Evolutionary conservation across 805 yeast genomes (phyloP).

Genomic region (Blastobotrys muscicola): DNA sequence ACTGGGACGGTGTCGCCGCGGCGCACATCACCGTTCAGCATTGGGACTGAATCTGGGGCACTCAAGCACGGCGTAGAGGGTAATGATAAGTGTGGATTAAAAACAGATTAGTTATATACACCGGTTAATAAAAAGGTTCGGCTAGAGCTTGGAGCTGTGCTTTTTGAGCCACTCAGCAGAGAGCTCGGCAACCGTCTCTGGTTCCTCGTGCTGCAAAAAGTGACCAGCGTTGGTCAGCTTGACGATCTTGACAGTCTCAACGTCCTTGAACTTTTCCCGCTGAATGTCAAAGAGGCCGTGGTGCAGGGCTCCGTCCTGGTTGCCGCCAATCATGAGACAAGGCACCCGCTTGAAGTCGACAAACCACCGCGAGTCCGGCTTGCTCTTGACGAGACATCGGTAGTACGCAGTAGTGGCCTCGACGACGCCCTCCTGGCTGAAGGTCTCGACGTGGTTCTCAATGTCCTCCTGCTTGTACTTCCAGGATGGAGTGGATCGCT

Average conservation of each 20-base stretch:
- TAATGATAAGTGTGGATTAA: no score
- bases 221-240: constrained; percentile 19
- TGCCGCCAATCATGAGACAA: constrained; percentile 16
- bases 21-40: no score
- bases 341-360: constrained; percentile 15
- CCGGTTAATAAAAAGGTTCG: no score
- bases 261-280: constrained; percentile 3
- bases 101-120: no score
- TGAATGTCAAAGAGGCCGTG: constrained; percentile 12
- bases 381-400: constrained; percentile 8
- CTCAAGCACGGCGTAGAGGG: no score
- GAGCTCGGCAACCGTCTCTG: no score
- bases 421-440: constrained; percentile 17
- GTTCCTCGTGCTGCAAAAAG: constrained; percentile 21
- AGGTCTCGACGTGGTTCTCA: constrained; percentile 11
- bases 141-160: no score
- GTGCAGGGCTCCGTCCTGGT: constrained; percentile 18
- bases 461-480: constrained; percentile 12
- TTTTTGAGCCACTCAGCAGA: no score
- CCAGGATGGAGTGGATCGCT: constrained; percentile 22
- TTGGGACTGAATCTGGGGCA: no score
- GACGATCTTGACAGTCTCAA: constrained; percentile 9
- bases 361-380: neutral
- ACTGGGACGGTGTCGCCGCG: neutral
- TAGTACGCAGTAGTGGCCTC: constrained; percentile 22